Evolutionary conservation across 169 alveolate genomes (phyloP), one percentile per base, ranked within the genome.

Genomic region (Pseudocohnilembus persalinus): DNA sequence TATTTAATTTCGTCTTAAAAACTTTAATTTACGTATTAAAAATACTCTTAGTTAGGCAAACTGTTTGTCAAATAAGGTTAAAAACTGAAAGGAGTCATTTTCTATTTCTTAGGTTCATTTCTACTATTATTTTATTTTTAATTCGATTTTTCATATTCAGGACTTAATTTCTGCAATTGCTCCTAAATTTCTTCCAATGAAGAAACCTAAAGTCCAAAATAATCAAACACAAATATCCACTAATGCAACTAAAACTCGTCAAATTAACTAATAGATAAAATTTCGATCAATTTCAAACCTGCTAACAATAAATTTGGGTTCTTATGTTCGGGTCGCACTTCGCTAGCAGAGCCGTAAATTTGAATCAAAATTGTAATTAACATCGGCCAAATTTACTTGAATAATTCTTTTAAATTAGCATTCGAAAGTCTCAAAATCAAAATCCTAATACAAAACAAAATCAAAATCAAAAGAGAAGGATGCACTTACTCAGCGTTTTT

Each of bases 211-310:
- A 86, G 73, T 32, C 90, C 90, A 64, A 86, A 86, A 29, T 86
- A 86, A 75, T 86, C 90, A 65, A 74, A 86, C 35, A 86, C 74
- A 30, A 86, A 86, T n/a, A 86, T 86, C 90, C 90, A 86, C 80
- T 86, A 32, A 74, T 86, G 90, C 32, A 86, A 64, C 33, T 34
- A 86, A 63, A 86, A 86, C 29, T 86, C 90, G 68, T 86, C 90
- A 26, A 80, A 33, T 75, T 86, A 26, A 77, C 79, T 68, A 29
- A 86, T 65, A 4, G 90, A 86, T 6, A 86, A 33, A 79, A 86
- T 86, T 81, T 86, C 90, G 0, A 86, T 82, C 29, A 86, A 81
- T 80, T 86, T 86, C 25, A 86, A 64, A 11, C 83, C 90, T 28
- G 90, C 90, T 1, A 86, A 76, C 72, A 86, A 74, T 27, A 86